Evolutionary conservation across 2,329 filamentous ascomycete genomes (phyloP).

Genomic region (Colletotrichum sp.): DNA sequence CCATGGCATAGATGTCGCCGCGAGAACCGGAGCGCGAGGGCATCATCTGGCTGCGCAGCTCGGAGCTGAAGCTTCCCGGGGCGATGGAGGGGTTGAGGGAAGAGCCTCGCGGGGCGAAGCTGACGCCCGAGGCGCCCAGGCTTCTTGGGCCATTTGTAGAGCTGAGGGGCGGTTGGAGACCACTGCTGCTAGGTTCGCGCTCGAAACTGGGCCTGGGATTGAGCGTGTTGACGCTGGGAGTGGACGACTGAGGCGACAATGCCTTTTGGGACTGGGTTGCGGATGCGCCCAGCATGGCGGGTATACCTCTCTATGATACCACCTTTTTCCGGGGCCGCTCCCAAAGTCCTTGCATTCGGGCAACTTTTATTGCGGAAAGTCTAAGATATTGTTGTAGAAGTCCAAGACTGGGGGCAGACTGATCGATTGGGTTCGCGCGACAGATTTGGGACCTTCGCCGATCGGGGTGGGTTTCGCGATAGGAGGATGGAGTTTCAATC

Average conservation of each 20-base stretch:
- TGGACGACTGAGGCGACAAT: slow-evolving; percentile 42
- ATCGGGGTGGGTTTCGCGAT: background rate
- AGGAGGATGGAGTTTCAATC: background rate
- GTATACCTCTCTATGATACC: slow-evolving; percentile 22
- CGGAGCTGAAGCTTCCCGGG: slow-evolving; percentile 88
- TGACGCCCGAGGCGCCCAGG: slow-evolving; percentile 58
- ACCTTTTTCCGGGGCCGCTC: slow-evolving; percentile 20
- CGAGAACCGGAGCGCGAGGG: slow-evolving; percentile 68
- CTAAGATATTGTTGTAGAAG: background rate
- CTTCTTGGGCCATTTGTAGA: slow-evolving; percentile 39
- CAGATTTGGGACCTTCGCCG: background rate
- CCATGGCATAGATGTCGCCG: slow-evolving; percentile 54
- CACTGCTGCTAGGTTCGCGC: slow-evolving; percentile 49
- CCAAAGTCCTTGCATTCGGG: slow-evolving; percentile 21
- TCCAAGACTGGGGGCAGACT: background rate
- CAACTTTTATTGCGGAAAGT: slow-evolving; percentile 4
- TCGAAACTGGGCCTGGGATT: slow-evolving; percentile 55
- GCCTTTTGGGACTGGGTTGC: slow-evolving; percentile 60
- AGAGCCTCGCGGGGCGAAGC: slow-evolving; percentile 69
- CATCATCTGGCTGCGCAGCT: slow-evolving; percentile 76
- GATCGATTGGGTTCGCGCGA: background rate
- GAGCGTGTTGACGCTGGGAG: slow-evolving; percentile 40
- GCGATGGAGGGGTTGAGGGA: slow-evolving; percentile 74
- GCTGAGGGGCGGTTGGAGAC: slow-evolving; percentile 49
- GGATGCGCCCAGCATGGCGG: slow-evolving; percentile 58